phyloP scores from a whole-genome alignment of 805 yeast species.

The Candida ulmi region DNA sequence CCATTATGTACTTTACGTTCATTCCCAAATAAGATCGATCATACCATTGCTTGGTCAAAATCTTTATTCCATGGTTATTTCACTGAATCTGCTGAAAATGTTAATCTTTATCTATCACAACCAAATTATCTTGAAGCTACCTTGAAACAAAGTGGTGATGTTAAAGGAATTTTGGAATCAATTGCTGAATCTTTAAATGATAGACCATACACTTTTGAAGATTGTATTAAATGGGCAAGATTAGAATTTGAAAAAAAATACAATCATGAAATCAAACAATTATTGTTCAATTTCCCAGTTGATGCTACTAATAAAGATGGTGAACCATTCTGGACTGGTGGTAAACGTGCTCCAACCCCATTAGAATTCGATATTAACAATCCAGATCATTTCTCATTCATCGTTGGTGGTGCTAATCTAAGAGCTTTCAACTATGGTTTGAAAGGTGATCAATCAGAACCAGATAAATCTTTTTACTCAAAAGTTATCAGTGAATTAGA shows the following conservation, averaged over 20 bases:
- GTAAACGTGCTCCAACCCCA: conserved; percentile 94
- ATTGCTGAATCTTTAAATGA: conserved; percentile 67
- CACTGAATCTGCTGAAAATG: conserved; percentile 87
- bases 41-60: conserved; percentile 99
- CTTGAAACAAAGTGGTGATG: conserved; percentile 88
- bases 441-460: conserved; percentile 60
- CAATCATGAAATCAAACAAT: conserved; percentile 81
- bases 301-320: conserved; percentile 90
- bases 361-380: conserved; percentile 69
- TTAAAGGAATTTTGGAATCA: conserved; percentile 79
- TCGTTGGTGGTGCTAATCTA: conserved; percentile 85
- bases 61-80: conserved; percentile 89
- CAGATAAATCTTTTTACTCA: conserved; percentile 42
- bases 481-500: conserved; percentile 45
- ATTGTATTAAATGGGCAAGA: conserved; percentile 95
- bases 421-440: conserved; percentile 89
- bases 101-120: conserved; percentile 83
- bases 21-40: conserved; percentile 97
- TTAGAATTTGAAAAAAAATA: conserved; percentile 80
- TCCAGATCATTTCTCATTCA: conserved; percentile 73
- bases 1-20: conserved; percentile 96
- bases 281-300: conserved; percentile 88
- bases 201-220: conserved; percentile 87
- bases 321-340: conserved; percentile 96
- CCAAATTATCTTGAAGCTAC: conserved; percentile 90